Evolutionary conservation across 768 basidiomycete genomes (phyloP), one percentile per base, ranked within the genome.

Genomic region (Psilocybe cyanescens): DNA sequence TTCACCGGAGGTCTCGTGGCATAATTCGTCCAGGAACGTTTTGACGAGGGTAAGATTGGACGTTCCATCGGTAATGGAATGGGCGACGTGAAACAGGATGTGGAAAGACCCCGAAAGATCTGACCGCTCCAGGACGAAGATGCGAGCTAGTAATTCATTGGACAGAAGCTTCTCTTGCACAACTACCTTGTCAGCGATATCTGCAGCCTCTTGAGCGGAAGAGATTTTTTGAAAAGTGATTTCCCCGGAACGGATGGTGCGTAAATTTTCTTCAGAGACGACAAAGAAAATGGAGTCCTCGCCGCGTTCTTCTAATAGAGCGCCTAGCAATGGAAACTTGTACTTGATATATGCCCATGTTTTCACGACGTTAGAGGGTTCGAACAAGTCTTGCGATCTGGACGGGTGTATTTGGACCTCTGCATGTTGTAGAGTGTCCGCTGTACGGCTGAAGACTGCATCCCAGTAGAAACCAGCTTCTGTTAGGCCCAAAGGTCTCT

Each of bases 51-150:
- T 78, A 7, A 65, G 60, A 60, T 78, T 81, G 9, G 79, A 74
- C 47, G 77, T 77, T 16, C 80, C 83, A 66, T 88, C 86, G 0
- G 81, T 77, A 46, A 87, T 80, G 51, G 73, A 71, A 67, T 88
- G 86, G 0, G 84, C 77, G 14, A 78, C 70, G 44, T 78, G 67
- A 19, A 83, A 66, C 28, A 84, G 54, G 49, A 85, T 44, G 62
- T 86, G 81, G 51, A 79, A 71, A 5, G 59, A 68, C 16, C 74
- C 71, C 1, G 71, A 53, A 11, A 68, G 59, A 64, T 82, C 83
- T 4, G 68, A 70, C 58, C 78, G 77, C 54, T 67, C 71, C 19
- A 83, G 72, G 57, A 86, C 67, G 50, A 77, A 72, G 1, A 86
- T 41, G 24, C 78, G 77, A 3, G 78, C 76, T 6, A 83, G 73